Conservation (phyloP, 2,329 filamentous ascomycete species). For the Fonsecaea nubica region DNA sequence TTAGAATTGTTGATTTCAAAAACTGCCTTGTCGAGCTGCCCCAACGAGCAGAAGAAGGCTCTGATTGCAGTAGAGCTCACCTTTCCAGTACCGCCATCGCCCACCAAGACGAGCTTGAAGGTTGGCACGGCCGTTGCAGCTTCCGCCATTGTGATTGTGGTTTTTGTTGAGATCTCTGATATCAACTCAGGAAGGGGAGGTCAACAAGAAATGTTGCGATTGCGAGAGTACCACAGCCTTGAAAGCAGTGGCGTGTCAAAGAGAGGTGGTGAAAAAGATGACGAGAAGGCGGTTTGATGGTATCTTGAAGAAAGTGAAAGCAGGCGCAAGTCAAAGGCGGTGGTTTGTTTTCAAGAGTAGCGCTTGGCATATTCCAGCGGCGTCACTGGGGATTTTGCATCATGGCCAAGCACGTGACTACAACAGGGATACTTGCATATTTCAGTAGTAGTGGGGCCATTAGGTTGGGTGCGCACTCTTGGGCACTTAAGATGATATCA, state of each 20-base stretch:
- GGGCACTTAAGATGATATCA: neutral
- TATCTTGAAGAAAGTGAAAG: conserved; percentile 16
- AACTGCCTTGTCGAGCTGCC: neutral
- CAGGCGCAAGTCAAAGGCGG: conserved; percentile 25
- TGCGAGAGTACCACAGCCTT: conserved; percentile 10
- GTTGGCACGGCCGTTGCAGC: conserved; percentile 66
- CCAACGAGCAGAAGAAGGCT: neutral
- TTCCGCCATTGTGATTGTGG: conserved; percentile 66
- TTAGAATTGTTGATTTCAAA: conserved; percentile 18
- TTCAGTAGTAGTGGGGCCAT: neutral
- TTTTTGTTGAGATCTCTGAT: conserved; percentile 37
- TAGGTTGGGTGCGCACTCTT: too few species aligned
- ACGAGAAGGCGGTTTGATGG: conserved; percentile 19
- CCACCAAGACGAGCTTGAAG: conserved; percentile 99
- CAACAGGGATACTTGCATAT: neutral
- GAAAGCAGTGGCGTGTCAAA: conserved; percentile 7
- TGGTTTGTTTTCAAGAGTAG: conserved; percentile 26
- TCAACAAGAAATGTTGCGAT: conserved; percentile 41
- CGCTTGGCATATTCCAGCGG: conserved; percentile 13
- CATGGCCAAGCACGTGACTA: neutral
- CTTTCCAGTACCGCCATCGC: conserved; percentile 99
- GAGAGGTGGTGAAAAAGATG: conserved; percentile 11
- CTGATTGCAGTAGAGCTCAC: conserved; percentile 55
- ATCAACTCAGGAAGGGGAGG: conserved; percentile 30
- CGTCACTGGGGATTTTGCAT: conserved; percentile 17